Conservation (phyloP, 768 basidiomycete species). For the Rhizopogon vesiculosus region DNA sequence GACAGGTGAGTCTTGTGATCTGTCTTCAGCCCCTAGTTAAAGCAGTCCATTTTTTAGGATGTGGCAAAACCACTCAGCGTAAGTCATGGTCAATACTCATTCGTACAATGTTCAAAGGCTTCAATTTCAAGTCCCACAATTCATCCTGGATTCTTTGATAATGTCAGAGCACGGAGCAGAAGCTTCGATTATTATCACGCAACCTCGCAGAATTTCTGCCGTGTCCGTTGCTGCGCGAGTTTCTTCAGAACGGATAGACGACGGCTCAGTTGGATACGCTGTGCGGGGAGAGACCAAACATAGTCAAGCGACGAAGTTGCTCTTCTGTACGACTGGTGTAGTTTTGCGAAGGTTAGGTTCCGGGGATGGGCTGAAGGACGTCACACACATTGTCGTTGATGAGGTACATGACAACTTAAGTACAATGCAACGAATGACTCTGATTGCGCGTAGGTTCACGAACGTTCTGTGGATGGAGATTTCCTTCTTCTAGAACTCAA, state of each 20-base stretch:
- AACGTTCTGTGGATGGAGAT: conserved; percentile 88
- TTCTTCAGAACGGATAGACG: conserved; percentile 71
- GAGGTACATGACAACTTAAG: conserved; percentile 49
- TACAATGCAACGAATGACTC: not conserved
- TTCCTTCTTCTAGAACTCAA: conserved; percentile 82
- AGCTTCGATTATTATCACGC: conserved; percentile 80
- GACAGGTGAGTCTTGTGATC: conserved; percentile 48
- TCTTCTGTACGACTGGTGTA: conserved; percentile 96
- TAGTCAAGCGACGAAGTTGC: conserved; percentile 59
- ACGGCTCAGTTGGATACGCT: conserved; percentile 81
- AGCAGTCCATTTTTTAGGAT: conserved; percentile 39
- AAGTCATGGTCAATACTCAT: conserved; percentile 11
- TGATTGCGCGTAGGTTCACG: conserved; percentile 63
- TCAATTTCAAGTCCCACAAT: conserved; percentile 69
- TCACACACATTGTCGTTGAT: conserved; percentile 87
- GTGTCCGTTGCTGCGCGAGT: conserved; percentile 87
- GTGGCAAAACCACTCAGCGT: conserved; percentile 91
- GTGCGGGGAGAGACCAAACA: conserved; percentile 84
- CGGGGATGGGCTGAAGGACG: conserved; percentile 62
- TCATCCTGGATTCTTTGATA: conserved; percentile 83
- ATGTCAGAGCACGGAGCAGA: conserved; percentile 50
- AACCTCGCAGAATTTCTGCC: conserved; percentile 86
- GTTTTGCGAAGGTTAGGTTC: conserved; percentile 72
- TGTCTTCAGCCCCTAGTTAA: conserved; percentile 2
- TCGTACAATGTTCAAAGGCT: not conserved